Percentiles rank a stretch among this genome's conserved stretches.
Conservation (phyloP, 2,329 filamentous ascomycete genomes). For the Ilyonectria mors-panacis region DNA sequence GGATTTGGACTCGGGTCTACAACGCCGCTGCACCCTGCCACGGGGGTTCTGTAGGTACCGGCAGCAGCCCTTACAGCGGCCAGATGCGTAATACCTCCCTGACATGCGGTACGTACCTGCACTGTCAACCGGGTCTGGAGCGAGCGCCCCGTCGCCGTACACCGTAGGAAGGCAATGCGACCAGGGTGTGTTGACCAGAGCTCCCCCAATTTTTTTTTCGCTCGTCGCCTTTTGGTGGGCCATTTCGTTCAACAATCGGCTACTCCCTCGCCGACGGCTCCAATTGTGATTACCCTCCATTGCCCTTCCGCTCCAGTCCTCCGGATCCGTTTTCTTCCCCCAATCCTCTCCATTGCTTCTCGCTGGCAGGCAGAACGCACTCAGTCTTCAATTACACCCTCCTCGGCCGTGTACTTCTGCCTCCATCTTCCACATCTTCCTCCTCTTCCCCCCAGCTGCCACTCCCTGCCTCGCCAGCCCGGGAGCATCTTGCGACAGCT, state of each 20-base stretch:
- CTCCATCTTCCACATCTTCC: slow-evolving; percentile 38
- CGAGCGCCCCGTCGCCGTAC: slow-evolving; percentile 20
- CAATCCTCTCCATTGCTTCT: slow-evolving; percentile 45
- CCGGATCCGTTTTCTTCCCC: slow-evolving; percentile 41
- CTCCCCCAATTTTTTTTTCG: slow-evolving; percentile 54
- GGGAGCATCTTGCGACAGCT: slow-evolving; percentile 47
- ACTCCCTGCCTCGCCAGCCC: slow-evolving; percentile 41
- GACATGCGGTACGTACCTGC: slow-evolving; percentile 25
- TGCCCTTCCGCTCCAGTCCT: slow-evolving; percentile 24
- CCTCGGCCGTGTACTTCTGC: slow-evolving; percentile 45
- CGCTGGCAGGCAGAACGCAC: slow-evolving; percentile 47
- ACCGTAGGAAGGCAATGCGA: slow-evolving; percentile 36
- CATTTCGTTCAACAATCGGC: slow-evolving; percentile 55
- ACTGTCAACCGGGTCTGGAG: slow-evolving; percentile 7
- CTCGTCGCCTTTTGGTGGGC: slow-evolving; percentile 53
- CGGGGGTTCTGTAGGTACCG: slow-evolving; percentile 40
- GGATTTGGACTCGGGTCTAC: slow-evolving; percentile 21
- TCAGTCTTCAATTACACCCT: slow-evolving; percentile 46
- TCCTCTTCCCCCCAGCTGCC: slow-evolving; percentile 42
- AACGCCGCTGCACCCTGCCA: slow-evolving; percentile 20
- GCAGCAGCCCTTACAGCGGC: slow-evolving; percentile 33
- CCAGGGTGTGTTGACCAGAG: slow-evolving; percentile 42
- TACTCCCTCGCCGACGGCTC: slow-evolving; percentile 46
- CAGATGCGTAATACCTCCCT: slow-evolving; percentile 16
- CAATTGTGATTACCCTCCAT: slow-evolving; percentile 47